phyloP scores from a whole-genome alignment of 192 early-diverging fungal species.

The Chytriomyces confervae region DNA sequence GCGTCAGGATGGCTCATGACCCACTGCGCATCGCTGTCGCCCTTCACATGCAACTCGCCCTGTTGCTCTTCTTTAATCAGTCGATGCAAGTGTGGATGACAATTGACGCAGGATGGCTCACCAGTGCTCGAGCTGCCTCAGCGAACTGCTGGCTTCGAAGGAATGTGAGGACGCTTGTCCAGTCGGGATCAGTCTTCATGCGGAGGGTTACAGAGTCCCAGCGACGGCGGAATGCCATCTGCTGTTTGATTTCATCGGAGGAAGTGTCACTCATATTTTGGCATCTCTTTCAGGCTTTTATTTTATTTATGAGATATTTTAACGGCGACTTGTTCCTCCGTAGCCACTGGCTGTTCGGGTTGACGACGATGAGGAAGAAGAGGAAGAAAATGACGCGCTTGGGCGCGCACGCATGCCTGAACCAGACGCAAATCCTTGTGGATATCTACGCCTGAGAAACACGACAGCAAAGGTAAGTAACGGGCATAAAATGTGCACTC shows the following conservation, averaged over 20 bases:
- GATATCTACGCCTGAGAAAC: too few species aligned
- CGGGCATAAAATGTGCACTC: too few species aligned
- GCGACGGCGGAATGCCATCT: neutral
- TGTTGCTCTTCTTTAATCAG: too few species aligned
- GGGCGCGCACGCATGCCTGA: neutral
- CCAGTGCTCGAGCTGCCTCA: neutral
- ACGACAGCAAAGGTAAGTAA: too few species aligned
- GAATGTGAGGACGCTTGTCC: neutral
- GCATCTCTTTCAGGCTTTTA: neutral
- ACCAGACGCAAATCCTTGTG: too few species aligned
- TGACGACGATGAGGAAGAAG: neutral
- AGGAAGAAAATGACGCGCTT: neutral
- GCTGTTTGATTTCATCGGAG: neutral
- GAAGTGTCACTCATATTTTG: neutral
- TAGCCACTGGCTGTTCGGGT: neutral
- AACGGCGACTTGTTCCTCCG: neutral
- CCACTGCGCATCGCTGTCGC: conserved; percentile 21
- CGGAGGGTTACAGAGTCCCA: neutral
- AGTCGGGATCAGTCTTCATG: neutral
- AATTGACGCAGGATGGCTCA: neutral
- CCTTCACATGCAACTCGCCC: too few species aligned
- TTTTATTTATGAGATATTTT: neutral
- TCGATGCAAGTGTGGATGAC: too few species aligned
- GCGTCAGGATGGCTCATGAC: conserved; percentile 2
- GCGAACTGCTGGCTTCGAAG: neutral